These are phyloP conservation scores for Daldinia decipiens DNA, from an alignment of 495 filamentous ascomycete species.

Conservation along the genomic window DNA sequence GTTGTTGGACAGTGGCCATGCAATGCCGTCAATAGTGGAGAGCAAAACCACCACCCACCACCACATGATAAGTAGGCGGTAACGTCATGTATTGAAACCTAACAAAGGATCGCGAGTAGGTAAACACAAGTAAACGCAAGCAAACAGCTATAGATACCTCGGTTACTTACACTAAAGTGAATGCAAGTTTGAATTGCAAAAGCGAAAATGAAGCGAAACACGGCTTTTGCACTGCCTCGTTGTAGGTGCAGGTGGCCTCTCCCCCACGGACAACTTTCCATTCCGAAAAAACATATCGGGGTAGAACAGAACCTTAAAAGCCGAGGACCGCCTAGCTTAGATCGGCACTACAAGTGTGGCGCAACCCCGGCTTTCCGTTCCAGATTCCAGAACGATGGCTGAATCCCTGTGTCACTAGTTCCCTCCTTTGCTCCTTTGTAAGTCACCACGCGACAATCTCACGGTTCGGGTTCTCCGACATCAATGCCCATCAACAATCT, in stretches of 20 bases:
- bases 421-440: constrained; percentile 8
- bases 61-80: constrained; percentile 8
- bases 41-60: background rate
- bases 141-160: background rate
- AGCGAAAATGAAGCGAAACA: constrained; percentile 24
- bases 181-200: background rate
- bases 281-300: background rate
- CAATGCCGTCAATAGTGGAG: background rate
- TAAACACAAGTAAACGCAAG: constrained; percentile 4
- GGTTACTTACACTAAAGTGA: background rate
- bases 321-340: constrained; percentile 17
- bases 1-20: background rate
- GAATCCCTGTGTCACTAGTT: constrained; percentile 19
- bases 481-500: background rate
- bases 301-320: background rate
- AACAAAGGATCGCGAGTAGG: background rate
- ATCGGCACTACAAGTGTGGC: constrained; percentile 1
- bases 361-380: constrained; percentile 18
- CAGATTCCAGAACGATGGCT: constrained; percentile 32
- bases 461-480: constrained; percentile 20
- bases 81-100: constrained; percentile 10
- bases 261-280: background rate
- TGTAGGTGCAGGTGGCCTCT: constrained; percentile 18
- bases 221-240: constrained; percentile 36
- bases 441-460: constrained; percentile 22